Base-by-base conservation (phyloP, 1,284 basidiomycete species). In the Ustilago trichophora region DNA sequence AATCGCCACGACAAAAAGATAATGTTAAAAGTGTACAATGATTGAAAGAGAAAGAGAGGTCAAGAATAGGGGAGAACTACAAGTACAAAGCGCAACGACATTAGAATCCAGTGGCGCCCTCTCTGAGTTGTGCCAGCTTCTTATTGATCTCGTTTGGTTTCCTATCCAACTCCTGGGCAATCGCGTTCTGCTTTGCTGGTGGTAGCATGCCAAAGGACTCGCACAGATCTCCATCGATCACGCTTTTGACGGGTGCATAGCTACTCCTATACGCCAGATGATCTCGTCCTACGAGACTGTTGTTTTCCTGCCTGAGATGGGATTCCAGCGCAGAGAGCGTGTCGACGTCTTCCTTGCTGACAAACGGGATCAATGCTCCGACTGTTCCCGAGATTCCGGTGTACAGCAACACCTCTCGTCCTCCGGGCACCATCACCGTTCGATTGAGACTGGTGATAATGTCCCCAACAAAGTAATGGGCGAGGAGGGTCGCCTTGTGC, bases 331-430 rank as follows among this genome's bases (percentile, higher is more conserved):
- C 97, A 50, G 90, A 89, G 80, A 98, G 92, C 79, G 98, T 93
- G 77, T 98, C 95, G 41, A 98, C 92, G 80, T 98, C 96, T 80
- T 98, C 96, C 84, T 93, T 95, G 33, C 92, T 94, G 45, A 91
- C 89, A 77, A 99, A 95, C 0, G 96, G 96, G 3, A 98, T 88
- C 25, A 98, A 85, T 19, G 95, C 90, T 19, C 96, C 96, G 45
- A 98, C 89, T 11, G 93, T 95, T 0, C 96, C 96, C 58, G 92
- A 90, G 19, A 98, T 83, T 7, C 94, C 90, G 0, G 94, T 97
- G 84, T 98, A 99, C 11, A 98, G 82, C 27, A 98, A 84, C 6
- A 98, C 89, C 75, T 98, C 94, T 13, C 93, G 87, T 12, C 94
- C 96, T 51, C 96, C 96, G 0, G 95, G 91, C 11, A 97, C 93